These are phyloP conservation scores for Trematosphaeria pertusa DNA, from an alignment of 2,329 filamentous ascomycete species.

Conservation along the genomic window DNA sequence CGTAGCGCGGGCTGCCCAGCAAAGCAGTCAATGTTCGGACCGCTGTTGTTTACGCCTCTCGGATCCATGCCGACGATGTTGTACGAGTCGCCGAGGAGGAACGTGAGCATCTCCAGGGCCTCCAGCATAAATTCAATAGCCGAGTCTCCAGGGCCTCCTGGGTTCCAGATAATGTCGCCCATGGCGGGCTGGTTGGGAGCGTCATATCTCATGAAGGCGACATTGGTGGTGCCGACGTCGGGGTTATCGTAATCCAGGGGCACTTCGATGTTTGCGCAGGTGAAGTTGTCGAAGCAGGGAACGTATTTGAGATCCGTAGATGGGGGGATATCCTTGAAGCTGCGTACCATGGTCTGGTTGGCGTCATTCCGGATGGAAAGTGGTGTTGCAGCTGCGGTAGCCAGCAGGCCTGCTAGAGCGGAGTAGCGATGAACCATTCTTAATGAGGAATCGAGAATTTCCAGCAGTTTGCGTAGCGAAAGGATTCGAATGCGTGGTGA, in stretches of 20 bases:
- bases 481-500: too few species aligned
- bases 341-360: not conserved
- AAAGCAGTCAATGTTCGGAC: slow-evolving; percentile 40
- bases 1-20: slow-evolving; percentile 11
- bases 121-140: slow-evolving; percentile 33
- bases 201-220: slow-evolving; percentile 49
- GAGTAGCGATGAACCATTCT: not conserved
- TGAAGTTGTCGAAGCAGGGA: slow-evolving; percentile 53
- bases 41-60: slow-evolving; percentile 47
- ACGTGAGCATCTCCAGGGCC: slow-evolving; percentile 2
- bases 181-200: slow-evolving; percentile 51
- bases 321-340: slow-evolving; percentile 10
- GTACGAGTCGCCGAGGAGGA: slow-evolving; percentile 33
- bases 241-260: slow-evolving; percentile 50
- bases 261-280: slow-evolving; percentile 58
- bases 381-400: not conserved
- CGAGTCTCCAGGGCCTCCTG: slow-evolving; percentile 54
- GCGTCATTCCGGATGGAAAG: not conserved
- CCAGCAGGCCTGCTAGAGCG: not conserved
- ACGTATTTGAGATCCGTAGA: slow-evolving; percentile 9
- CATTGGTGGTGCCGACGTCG: slow-evolving; percentile 34
- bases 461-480: too few species aligned
- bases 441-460: too few species aligned
- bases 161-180: slow-evolving; percentile 49
- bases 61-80: slow-evolving; percentile 52